Evolutionary conservation across 306 rosid genomes (phyloP), one percentile per base, ranked within the genome.

Genomic region (Glycyrrhiza uralensis): DNA sequence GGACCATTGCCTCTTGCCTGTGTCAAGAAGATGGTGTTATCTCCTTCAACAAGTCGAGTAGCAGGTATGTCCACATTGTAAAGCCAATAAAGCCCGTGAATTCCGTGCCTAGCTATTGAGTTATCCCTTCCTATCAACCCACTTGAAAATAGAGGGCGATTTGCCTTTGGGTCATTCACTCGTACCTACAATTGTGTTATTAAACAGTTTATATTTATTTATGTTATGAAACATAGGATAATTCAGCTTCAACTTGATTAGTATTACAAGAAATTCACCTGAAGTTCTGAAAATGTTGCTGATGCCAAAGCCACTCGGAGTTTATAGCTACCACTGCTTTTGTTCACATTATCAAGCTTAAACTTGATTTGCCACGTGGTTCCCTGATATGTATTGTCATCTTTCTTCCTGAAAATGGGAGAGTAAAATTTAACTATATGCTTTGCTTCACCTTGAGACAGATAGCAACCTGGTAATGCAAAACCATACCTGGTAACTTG

Each of bases 331-430:
- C 45, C 74, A 5, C 85, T 76, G 24, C 17, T 77, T 35, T 47
- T 60, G 68, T 86, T 66, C 29, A 89, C 87, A 17, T 41, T 74
- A 62, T 79, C 84, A 14, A 89, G 90, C 55, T 79, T 66, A 76
- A 94, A 94, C 76, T 87, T 85, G 68, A 94, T 87, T 74, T 89
- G 91, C 99, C 99, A 94, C 1, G 97, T 94, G n/a, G 99, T 94
- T 74, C 95, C 98, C 78, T 94, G 86, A 71, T 78, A 94, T 49
- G 86, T 81, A 17, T 81, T 88, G 6, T 76, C 82, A 10, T 76
- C 89, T 73, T 77, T 85, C 83, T 91, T 94, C 86, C 96, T 94
- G 67, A 38, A 76, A 42, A 18, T 50, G 5, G 8, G 15, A n/a
- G 32, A 66, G 23, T 13, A 14, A 52, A 46, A 46, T 6, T 12